Conservation (phyloP, 2,329 filamentous ascomycete genomes). For the Sclerotinia spermophila region DNA sequence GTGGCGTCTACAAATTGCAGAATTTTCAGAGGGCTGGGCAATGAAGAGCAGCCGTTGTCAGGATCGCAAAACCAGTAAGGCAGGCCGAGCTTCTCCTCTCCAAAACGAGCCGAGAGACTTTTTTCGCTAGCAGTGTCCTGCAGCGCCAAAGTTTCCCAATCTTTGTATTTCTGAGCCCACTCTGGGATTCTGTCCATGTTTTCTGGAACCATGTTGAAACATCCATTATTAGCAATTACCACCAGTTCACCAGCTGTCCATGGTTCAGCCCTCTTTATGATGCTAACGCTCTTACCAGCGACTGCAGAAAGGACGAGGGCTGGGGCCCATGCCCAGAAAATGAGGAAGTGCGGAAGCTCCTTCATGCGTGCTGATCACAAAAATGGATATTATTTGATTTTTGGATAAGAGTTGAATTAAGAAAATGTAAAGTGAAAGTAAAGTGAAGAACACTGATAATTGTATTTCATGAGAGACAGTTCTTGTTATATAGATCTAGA, state of each 20-base stretch:
- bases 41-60: background rate
- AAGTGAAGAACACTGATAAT: too few species aligned
- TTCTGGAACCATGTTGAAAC: background rate
- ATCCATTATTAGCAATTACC: background rate
- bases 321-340: background rate
- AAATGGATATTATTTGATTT: background rate
- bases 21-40: background rate
- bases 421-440: too few species aligned
- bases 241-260: background rate
- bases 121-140: background rate
- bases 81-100: background rate
- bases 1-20: background rate
- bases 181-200: background rate
- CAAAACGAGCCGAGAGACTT: background rate
- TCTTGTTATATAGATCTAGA: too few species aligned
- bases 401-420: background rate
- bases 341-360: background rate
- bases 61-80: conserved; percentile 1
- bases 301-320: rapidly evolving
- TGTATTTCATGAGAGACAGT: too few species aligned
- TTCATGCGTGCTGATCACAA: background rate
- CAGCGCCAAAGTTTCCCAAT: background rate
- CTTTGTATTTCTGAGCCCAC: background rate
- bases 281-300: background rate
- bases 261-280: too few species aligned